Evolutionary conservation across 1,284 basidiomycete genomes (phyloP).

Genomic region (Singerocomus inundabilis): DNA sequence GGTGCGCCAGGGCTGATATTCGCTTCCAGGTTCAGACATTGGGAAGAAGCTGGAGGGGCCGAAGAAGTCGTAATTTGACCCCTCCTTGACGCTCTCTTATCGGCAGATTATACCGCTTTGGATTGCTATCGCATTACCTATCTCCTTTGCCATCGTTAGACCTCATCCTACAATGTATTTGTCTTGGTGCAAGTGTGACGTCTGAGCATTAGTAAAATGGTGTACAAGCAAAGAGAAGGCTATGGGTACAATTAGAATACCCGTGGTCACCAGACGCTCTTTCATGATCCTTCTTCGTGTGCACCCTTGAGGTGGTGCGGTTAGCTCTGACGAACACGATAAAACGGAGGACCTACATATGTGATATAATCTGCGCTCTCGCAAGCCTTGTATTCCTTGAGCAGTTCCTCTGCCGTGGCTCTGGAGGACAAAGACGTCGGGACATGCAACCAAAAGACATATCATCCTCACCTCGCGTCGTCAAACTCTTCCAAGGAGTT

Average conservation of each 20-base stretch:
- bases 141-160: conserved; percentile 25
- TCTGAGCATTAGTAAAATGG: conserved; percentile 2
- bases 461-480: conserved; percentile 70
- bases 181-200: conserved; percentile 2
- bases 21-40: conserved; percentile 62
- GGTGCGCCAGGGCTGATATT: conserved; percentile 4
- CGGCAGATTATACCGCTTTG: conserved; percentile 20
- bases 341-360: conserved; percentile 50
- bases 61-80: conserved; percentile 61
- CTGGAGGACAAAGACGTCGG: conserved; percentile 38
- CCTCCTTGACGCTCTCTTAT: conserved; percentile 26
- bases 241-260: conserved; percentile 2
- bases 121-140: conserved; percentile 14
- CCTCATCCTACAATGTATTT: conserved; percentile 25
- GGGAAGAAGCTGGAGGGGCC: conserved; percentile 77
- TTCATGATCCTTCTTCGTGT: conserved; percentile 28
- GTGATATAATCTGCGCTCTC: conserved; percentile 90
- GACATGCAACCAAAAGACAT: not conserved
- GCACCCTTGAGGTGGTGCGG: conserved; percentile 18
- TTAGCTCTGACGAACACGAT: not conserved
- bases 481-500: conserved; percentile 93
- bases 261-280: not conserved
- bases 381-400: conserved; percentile 92
- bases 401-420: conserved; percentile 79
- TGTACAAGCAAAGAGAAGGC: conserved; percentile 6